Conservation (phyloP, 1,139 yeast genomes). For the Debaryomycetaceae sp. region DNA sequence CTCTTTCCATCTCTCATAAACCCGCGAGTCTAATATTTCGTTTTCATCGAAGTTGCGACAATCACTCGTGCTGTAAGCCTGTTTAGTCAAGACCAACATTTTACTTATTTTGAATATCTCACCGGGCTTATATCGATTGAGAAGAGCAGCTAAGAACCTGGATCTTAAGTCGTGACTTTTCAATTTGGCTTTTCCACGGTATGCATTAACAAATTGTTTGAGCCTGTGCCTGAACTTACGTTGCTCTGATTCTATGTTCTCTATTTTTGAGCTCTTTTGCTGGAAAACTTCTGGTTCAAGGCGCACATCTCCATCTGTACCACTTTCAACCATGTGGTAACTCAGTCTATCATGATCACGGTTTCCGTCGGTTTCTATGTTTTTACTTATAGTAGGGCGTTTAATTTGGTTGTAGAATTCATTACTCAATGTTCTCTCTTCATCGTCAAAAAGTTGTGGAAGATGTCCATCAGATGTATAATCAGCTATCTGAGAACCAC, state of each 20-base stretch:
- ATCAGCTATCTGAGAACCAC: too few species aligned
- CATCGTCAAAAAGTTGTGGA: background rate
- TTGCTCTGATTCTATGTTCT: constrained; percentile 13
- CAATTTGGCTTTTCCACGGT: constrained; percentile 19
- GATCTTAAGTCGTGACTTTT: constrained; percentile 17
- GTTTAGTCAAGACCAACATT: constrained; percentile 59
- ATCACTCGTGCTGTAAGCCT: constrained; percentile 11
- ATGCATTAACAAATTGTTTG: constrained; percentile 19
- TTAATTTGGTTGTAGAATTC: background rate
- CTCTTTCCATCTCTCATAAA: constrained; percentile 75
- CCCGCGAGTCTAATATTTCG: constrained; percentile 50
- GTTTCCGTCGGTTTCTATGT: background rate
- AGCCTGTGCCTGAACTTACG: constrained; percentile 19
- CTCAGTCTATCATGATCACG: background rate
- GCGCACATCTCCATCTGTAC: constrained; percentile 3
- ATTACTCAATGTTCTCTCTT: background rate
- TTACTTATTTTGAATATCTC: constrained; percentile 63
- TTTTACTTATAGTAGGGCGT: background rate
- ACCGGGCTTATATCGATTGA: constrained; percentile 42
- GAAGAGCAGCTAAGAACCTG: constrained; percentile 18
- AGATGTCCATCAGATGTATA: background rate
- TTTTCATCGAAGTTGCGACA: constrained; percentile 30
- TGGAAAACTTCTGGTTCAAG: constrained; percentile 10
- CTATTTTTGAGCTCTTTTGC: constrained; percentile 12
- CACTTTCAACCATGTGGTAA: too few species aligned